phyloP scores from a whole-genome alignment of 2,329 filamentous ascomycete genomes.

The Fusarium illudens region DNA sequence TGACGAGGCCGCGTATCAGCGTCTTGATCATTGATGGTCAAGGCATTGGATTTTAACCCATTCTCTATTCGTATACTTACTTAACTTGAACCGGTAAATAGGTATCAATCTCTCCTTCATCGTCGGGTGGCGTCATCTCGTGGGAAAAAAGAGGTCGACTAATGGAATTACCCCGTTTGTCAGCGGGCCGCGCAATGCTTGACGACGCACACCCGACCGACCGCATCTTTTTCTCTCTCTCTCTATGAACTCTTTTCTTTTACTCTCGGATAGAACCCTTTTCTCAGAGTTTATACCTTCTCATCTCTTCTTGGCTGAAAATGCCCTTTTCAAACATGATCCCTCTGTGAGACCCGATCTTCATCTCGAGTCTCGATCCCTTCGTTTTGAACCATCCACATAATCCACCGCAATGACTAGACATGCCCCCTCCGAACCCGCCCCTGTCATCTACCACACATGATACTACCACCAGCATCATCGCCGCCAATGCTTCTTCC shows the following conservation, averaged over 20 bases:
- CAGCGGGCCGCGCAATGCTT: conserved; percentile 48
- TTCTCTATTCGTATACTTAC: not conserved
- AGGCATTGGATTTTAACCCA: not conserved
- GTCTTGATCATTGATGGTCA: not conserved
- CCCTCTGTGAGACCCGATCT: not conserved
- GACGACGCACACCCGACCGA: conserved; percentile 43
- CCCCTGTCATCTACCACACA: conserved; percentile 37
- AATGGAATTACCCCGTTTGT: conserved; percentile 41
- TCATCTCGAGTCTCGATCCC: conserved; percentile 9
- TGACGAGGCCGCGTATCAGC: not conserved
- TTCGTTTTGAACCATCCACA: not conserved
- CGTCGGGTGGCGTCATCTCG: conserved; percentile 34
- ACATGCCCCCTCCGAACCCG: conserved; percentile 39
- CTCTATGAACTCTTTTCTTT: conserved; percentile 10
- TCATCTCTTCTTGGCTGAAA: not conserved
- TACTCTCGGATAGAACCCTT: not conserved
- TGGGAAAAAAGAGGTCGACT: conserved; percentile 26
- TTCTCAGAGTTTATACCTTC: not conserved
- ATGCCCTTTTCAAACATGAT: not conserved
- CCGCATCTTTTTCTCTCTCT: not conserved
- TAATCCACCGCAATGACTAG: conserved; percentile 34
- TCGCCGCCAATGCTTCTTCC: conserved; percentile 22
- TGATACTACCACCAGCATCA: conserved; percentile 20
- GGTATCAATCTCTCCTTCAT: not conserved
- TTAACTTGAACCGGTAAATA: too few relatives aligned